A percentile compares a stretch with the other conserved stretches of the same genome.
Evolutionary conservation across 768 basidiomycete species (phyloP).

Genomic region (Rhodosporidiobolus odoratus): DNA sequence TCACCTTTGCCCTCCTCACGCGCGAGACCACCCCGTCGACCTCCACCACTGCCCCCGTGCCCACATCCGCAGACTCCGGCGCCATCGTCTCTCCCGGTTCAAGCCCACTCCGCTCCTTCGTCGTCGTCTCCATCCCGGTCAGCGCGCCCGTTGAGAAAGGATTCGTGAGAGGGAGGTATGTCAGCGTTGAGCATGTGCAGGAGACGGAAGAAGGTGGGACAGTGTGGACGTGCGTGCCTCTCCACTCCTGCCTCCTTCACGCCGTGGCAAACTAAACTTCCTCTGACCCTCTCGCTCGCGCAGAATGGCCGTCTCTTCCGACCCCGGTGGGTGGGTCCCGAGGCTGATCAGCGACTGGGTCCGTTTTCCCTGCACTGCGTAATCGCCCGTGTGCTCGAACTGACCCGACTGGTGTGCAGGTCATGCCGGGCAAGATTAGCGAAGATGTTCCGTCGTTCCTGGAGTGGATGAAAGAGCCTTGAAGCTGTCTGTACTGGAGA

Average conservation of each 20-base stretch:
- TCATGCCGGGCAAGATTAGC: slow-evolving; percentile 42
- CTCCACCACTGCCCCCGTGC: neutral
- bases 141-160: slow-evolving; percentile 40
- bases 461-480: neutral
- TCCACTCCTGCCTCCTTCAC: neutral
- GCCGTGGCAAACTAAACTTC: no score
- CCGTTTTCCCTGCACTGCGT: neutral
- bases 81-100: neutral
- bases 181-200: slow-evolving; percentile 43
- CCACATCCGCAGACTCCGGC: neutral
- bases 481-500: no score
- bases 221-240: slow-evolving; percentile 44
- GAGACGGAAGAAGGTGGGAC: slow-evolving; percentile 37
- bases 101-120: slow-evolving; percentile 10
- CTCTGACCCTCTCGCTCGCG: no score
- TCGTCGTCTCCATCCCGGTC: slow-evolving; percentile 45
- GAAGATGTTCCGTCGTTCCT: slow-evolving; percentile 47
- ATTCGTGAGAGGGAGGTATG: slow-evolving; percentile 44
- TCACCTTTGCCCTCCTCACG: slow-evolving; percentile 18
- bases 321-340: slow-evolving; percentile 42
- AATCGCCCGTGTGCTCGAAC: neutral
- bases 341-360: slow-evolving; percentile 44
- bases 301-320: slow-evolving; percentile 19
- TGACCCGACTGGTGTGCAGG: neutral
- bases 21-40: slow-evolving; percentile 1